Conservation (phyloP, 257 asterid species). For the Forsythia suspensa region DNA sequence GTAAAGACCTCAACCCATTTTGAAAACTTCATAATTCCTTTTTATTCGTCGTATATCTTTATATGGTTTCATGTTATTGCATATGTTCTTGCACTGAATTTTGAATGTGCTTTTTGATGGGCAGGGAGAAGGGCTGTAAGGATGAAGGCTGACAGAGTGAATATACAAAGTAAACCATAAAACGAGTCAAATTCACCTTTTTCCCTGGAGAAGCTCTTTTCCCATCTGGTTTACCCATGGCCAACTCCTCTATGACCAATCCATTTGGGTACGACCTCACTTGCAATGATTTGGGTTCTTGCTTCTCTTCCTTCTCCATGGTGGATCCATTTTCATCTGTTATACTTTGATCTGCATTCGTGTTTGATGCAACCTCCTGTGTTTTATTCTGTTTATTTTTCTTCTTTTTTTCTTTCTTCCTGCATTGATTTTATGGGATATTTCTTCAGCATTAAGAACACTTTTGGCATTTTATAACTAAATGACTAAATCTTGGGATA, state of each 20-base stretch:
- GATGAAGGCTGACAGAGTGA: background rate
- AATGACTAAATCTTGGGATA: slow-evolving; percentile 2
- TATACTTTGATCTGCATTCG: slow-evolving; percentile 33
- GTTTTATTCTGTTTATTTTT: slow-evolving; percentile 56
- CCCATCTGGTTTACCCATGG: slow-evolving; percentile 93
- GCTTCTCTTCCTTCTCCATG: slow-evolving; percentile 42
- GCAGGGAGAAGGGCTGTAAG: background rate
- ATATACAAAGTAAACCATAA: background rate
- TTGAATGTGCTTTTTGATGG: background rate
- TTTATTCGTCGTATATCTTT: background rate
- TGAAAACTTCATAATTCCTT: background rate
- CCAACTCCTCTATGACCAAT: slow-evolving; percentile 73
- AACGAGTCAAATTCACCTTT: slow-evolving; percentile 46
- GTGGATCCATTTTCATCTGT: slow-evolving; percentile 31
- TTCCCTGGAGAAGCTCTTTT: slow-evolving; percentile 79
- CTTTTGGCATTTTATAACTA: background rate
- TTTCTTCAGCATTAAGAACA: background rate
- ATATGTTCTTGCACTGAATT: background rate
- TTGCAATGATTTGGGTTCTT: slow-evolving; percentile 52
- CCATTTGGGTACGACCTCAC: slow-evolving; percentile 84
- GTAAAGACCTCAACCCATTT: background rate
- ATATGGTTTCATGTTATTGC: background rate
- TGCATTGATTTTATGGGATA: slow-evolving; percentile 20
- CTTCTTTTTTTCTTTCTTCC: slow-evolving; percentile 61
- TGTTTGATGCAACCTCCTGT: slow-evolving; percentile 39